These are phyloP conservation scores for Cryptococcus sp. DNA, from an alignment of 1,284 basidiomycete species.

Conservation along the genomic window DNA sequence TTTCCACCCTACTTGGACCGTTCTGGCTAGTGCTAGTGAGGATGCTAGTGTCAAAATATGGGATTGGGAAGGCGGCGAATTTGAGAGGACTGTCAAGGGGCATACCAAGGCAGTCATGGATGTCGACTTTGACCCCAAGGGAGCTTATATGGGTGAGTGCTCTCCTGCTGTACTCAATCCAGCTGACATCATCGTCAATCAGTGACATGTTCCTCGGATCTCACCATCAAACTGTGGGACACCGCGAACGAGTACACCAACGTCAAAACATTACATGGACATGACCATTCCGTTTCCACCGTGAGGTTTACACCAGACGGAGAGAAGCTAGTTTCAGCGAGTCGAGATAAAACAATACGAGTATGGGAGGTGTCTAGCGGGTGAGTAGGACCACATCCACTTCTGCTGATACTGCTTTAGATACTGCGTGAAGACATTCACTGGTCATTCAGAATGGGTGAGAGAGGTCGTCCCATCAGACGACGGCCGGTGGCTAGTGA, in stretches of 20 bases:
- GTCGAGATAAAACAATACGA: constrained; percentile 80
- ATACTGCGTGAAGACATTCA: constrained; percentile 64
- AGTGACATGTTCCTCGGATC: constrained; percentile 87
- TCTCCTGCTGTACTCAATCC: not conserved
- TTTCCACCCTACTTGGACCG: constrained; percentile 83
- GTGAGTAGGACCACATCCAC: constrained; percentile 55
- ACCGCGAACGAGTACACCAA: constrained; percentile 86
- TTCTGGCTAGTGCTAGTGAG: constrained; percentile 80
- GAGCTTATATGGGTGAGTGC: constrained; percentile 70
- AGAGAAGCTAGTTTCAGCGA: constrained; percentile 77
- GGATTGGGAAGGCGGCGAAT: constrained; percentile 94
- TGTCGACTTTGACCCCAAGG: constrained; percentile 83
- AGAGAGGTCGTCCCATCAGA: constrained; percentile 68
- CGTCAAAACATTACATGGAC: constrained; percentile 79
- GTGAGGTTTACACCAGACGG: constrained; percentile 83
- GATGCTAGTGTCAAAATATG: constrained; percentile 87
- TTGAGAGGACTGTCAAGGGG: constrained; percentile 86
- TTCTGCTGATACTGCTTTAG: constrained; percentile 38
- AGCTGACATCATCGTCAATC: not conserved
- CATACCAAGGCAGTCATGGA: constrained; percentile 87
- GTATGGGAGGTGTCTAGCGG: constrained; percentile 83
- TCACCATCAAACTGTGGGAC: constrained; percentile 91
- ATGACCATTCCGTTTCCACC: constrained; percentile 85
- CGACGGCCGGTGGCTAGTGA: constrained; percentile 73
- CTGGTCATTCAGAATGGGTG: constrained; percentile 71